phyloP scores from a whole-genome alignment of 2,329 filamentous ascomycete species.

The Lasiodiplodia hormozganensis region DNA sequence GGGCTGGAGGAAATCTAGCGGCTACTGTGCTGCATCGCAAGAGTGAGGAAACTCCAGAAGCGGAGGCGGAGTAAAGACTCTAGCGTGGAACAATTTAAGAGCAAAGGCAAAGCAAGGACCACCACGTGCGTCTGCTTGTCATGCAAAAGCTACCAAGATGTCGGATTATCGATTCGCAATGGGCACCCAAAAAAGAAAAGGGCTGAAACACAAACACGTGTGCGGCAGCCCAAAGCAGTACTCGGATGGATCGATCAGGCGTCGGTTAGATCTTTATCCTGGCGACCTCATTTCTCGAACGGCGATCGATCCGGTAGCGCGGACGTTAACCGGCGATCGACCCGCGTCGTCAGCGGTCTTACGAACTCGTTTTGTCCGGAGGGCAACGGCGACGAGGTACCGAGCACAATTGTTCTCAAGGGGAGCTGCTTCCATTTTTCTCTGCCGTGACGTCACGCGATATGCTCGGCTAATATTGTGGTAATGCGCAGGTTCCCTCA shows the following conservation, averaged over 20 bases:
- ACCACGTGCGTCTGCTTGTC: too few relatives aligned
- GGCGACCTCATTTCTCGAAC: conserved; percentile 12
- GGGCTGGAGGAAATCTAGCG: too few relatives aligned
- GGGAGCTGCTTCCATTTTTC: too few relatives aligned
- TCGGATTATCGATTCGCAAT: not conserved
- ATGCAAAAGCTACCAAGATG: too few relatives aligned
- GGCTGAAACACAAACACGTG: conserved; percentile 14
- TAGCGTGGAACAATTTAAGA: too few relatives aligned
- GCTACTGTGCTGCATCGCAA: too few relatives aligned
- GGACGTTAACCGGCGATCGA: not conserved
- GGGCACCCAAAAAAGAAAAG: not conserved
- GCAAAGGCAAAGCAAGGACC: too few relatives aligned
- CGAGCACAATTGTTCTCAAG: not conserved
- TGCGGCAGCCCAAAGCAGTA: not conserved
- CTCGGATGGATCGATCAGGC: not conserved
- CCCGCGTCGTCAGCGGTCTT: not conserved
- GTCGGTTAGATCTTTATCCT: conserved; percentile 1
- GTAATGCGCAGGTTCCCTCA: too few relatives aligned
- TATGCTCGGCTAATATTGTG: not conserved
- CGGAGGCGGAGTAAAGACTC: too few relatives aligned
- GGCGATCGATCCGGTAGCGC: conserved; percentile 14
- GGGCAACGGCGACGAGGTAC: not conserved
- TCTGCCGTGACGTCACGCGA: conserved; percentile 6
- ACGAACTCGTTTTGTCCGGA: not conserved
- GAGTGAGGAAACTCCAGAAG: too few relatives aligned